phyloP scores from a whole-genome alignment of 2,329 filamentous ascomycete genomes.

The Lachnellula occidentalis region DNA sequence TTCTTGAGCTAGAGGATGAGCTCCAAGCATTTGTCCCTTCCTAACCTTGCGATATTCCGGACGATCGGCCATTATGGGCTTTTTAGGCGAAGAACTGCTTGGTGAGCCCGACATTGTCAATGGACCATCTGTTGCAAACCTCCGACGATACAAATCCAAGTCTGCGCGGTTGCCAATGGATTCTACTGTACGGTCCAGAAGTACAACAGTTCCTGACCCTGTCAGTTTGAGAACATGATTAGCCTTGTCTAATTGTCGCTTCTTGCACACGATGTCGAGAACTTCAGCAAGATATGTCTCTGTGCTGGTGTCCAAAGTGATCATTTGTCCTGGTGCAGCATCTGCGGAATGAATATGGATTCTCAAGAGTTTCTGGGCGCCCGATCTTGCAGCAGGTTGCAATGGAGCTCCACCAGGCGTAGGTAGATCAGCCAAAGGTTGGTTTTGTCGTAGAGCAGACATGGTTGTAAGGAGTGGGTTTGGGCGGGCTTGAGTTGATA shows the following conservation, averaged over 20 bases:
- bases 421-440: constrained; percentile 51
- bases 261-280: constrained; percentile 71
- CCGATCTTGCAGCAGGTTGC: constrained; percentile 37
- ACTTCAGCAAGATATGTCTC: constrained; percentile 81
- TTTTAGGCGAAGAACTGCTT: constrained; percentile 61
- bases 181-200: constrained; percentile 71
- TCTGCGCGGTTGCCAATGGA: constrained; percentile 71
- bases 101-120: constrained; percentile 64
- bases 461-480: constrained; percentile 59
- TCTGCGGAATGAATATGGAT: constrained; percentile 69
- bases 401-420: constrained; percentile 32
- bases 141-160: constrained; percentile 68
- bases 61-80: constrained; percentile 40
- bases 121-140: constrained; percentile 70
- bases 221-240: constrained; percentile 74
- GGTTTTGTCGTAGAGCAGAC: constrained; percentile 46
- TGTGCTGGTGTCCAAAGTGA: constrained; percentile 70
- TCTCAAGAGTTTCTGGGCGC: constrained; percentile 64
- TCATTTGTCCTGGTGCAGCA: constrained; percentile 64
- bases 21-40: constrained; percentile 52
- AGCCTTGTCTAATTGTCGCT: constrained; percentile 72
- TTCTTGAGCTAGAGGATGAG: constrained; percentile 63
- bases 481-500: constrained; percentile 32
- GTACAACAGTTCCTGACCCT: constrained; percentile 67
- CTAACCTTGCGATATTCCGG: constrained; percentile 41